phyloP scores from a whole-genome alignment of 2,329 filamentous ascomycete species.

The Penicillium sp. region DNA sequence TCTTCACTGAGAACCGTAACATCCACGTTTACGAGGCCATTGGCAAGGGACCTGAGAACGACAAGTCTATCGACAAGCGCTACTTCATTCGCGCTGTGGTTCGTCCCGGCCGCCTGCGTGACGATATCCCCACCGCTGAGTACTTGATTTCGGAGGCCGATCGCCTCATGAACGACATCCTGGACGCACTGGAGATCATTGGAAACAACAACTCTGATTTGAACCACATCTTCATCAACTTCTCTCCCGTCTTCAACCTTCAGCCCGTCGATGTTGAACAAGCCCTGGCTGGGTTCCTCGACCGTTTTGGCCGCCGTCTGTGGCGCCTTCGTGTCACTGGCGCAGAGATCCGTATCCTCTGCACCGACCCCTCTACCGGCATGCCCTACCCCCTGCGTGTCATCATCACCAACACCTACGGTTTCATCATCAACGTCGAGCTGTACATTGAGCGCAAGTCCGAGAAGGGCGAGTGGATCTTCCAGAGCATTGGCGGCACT shows the following conservation, averaged over 20 bases:
- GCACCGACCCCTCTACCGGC: conserved; percentile 83
- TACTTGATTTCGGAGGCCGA: conserved; percentile 98
- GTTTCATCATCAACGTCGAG: conserved; percentile 96
- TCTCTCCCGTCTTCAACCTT: conserved; percentile 93
- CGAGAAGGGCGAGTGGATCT: conserved; percentile 96
- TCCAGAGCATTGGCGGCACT: conserved; percentile 94
- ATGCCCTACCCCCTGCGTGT: conserved; percentile 89
- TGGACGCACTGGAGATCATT: conserved; percentile 96
- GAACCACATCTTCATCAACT: conserved; percentile 99
- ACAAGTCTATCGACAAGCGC: conserved; percentile 69
- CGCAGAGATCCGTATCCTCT: conserved; percentile 97
- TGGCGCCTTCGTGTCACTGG: conserved; percentile 97
- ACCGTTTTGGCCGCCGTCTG: conserved; percentile 89
- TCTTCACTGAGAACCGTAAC: conserved; percentile 98
- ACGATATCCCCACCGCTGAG: conserved; percentile 97
- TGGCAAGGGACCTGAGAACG: conserved; percentile 90
- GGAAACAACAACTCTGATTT: conserved; percentile 99
- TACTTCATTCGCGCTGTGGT: conserved; percentile 98
- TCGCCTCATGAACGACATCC: conserved; percentile 93
- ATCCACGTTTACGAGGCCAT: conserved; percentile 98
- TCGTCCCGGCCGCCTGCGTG: conserved; percentile 85
- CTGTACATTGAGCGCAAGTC: conserved; percentile 97
- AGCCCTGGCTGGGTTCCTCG: conserved; percentile 89
- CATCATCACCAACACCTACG: conserved; percentile 96
- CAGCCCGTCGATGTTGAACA: conserved; percentile 86